Evolutionary conservation across 345 rosid species (phyloP), one percentile per base, ranked within the genome.

Genomic region (Aegle marmelos): DNA sequence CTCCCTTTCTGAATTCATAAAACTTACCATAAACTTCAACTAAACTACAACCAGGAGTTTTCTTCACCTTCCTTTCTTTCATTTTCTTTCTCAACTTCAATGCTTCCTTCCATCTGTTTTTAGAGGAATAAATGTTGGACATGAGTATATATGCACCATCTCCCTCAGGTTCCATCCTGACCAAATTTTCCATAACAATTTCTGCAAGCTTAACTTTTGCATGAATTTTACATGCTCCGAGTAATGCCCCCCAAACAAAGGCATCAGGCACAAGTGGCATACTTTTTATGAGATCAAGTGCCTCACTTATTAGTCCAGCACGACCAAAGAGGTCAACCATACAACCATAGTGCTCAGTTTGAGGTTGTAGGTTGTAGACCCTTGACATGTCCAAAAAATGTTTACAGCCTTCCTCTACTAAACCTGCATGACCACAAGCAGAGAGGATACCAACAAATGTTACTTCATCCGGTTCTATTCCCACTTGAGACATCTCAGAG

Each of bases 321-420:
- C 91, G 90, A 34, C 90, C 90, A 45, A 86, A 74, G 11, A 90
- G 93, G 72, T 90, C 93, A 36, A 88, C 93, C 86, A 87, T 83
- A 74, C 91, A 90, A 30, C 86, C 87, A 28, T 85, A 90, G 71
- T 88, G 93, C 79, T 88, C 91, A 21, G 72, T 75, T 79, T 82
- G 86, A 78, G 93, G 91, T 80, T 84, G 75, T 70, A 90, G 62
- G 70, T 82, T 79, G 79, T 88, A 88, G 34, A 82, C 79, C 70
- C 73, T 65, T 1, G 79, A 76, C 91, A 90, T 90, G 76, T 88
- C 84, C 67, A 81, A 79, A 73, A 90, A 90, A 79, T 86, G 78
- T 70, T 69, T 77, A 69, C 28, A 24, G 28, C 91, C 91, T 82
- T 90, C 88, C 50, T 81, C 82, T 9, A 84, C 78, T 16, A 90